Evolutionary conservation across 2,329 filamentous ascomycete genomes (phyloP).

Genomic region (Aspergillus bombycis): DNA sequence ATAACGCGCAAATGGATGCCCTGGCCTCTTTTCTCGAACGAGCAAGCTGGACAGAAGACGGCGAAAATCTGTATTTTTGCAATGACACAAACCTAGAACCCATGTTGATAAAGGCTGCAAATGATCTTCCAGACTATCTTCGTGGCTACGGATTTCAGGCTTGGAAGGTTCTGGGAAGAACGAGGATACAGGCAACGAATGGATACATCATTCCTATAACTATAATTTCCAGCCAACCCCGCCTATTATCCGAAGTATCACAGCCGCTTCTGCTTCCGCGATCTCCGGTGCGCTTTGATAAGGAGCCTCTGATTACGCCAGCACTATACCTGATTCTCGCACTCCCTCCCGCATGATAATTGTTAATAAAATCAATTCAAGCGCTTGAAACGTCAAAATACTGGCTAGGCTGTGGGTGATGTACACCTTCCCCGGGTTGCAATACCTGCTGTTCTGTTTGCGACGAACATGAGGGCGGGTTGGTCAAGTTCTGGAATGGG

Average conservation of each 20-base stretch:
- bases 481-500: not conserved
- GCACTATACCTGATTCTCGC: not conserved
- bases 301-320: not conserved
- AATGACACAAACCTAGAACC: not conserved
- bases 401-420: too few relatives aligned
- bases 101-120: not conserved
- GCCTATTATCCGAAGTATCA: not conserved
- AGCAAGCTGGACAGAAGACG: conserved; percentile 1
- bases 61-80: not conserved
- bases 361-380: not conserved
- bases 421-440: too few relatives aligned
- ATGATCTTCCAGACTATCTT: conserved; percentile 2
- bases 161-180: not conserved
- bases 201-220: conserved; percentile 1
- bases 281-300: conserved; percentile 1
- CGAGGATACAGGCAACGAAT: not conserved
- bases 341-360: not conserved
- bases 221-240: not conserved
- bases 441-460: not conserved
- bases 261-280: not conserved
- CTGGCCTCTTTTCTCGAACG: conserved; percentile 1
- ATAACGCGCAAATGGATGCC: not conserved
- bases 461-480: too few relatives aligned
- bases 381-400: too few relatives aligned
- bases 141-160: conserved; percentile 1